These are phyloP conservation scores for Salix dunnii DNA, from an alignment of 345 rosid species.

Conservation along the genomic window DNA sequence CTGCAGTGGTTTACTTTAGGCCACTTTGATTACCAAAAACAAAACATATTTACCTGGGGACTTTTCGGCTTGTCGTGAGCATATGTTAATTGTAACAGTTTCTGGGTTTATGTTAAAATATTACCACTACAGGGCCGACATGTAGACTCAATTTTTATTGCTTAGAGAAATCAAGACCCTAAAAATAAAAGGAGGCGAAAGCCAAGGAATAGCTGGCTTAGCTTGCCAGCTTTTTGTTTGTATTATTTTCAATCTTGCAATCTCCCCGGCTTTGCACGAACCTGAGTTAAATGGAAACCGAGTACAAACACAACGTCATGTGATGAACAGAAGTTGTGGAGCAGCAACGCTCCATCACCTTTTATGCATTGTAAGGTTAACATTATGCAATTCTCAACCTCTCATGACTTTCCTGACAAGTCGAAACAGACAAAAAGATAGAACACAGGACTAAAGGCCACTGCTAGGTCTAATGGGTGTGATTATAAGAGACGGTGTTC, in stretches of 20 bases:
- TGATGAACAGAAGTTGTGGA: background rate
- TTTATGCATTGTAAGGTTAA: background rate
- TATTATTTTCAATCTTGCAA: background rate
- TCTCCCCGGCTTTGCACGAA: background rate
- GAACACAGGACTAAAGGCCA: background rate
- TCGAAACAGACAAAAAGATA: slow-evolving; percentile 8
- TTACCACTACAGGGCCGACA: background rate
- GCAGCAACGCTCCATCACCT: background rate
- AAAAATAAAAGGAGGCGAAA: background rate
- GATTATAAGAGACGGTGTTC: slow-evolving; percentile 1
- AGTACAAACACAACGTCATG: background rate
- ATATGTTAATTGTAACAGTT: too few species aligned
- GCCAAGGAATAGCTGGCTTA: background rate
- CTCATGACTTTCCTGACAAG: slow-evolving; percentile 13
- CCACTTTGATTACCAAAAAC: too few species aligned
- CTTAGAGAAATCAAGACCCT: background rate
- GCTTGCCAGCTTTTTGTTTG: background rate
- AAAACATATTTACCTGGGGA: too few species aligned
- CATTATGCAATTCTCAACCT: background rate
- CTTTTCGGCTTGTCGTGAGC: too few species aligned
- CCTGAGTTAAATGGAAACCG: background rate
- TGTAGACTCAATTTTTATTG: background rate
- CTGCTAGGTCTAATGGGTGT: slow-evolving; percentile 14
- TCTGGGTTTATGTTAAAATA: background rate
- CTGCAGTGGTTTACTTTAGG: background rate